Evolutionary conservation across 2,329 filamentous ascomycete species (phyloP), one percentile per base, ranked within the genome.

Genomic region (Aspergillaceae sp.): DNA sequence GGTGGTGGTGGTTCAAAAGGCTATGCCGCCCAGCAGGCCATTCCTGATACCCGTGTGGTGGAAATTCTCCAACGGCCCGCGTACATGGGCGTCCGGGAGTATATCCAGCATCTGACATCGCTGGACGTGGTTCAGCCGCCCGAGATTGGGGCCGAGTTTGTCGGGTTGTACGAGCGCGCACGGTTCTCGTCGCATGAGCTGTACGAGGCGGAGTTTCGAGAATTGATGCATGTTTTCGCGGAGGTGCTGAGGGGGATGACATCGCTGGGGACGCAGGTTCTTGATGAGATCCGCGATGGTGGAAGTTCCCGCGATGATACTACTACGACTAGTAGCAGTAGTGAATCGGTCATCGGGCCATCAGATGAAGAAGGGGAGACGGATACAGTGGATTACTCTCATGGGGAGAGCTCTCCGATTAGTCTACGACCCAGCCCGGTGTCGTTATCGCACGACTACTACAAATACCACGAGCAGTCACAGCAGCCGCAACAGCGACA

Each of bases 171-270:
- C 67, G 92, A 97, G 68, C 74, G 79, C 47, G 88, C 89, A 2
- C 83, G 91, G 36, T 98, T 94, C 69, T 90, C 87, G 2, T 79
- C 78, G 0, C 71, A 74, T 4, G 78, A 84, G 1, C 71, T 95
- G 3, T 77, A 79, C 2, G 84, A 90, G 55, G 59, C 68, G 0
- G 77, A 84, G 43, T 97, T 98, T 62, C 77, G 85, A 34, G 70
- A 76, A 26, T 72, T 96, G 29, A 96, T 96, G 88, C 78, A 82
- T 47, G 74, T 86, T 28, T 96, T 97, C 65, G 86, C 90, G 2
- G 80, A 86, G 44, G 72, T 97, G 0, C 71, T 97, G 9, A 80
- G 85, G 44, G 78, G 76, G 11, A 94, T 97, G 86, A 76, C 72
- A 29, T 74, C 78, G 0, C 69, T 87, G 3, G 73, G 84, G 48